Percentiles rank a stretch among this genome's conserved stretches.
Conservation (phyloP, 352 stramenopile genomes). For the Peronospora tabacina region DNA sequence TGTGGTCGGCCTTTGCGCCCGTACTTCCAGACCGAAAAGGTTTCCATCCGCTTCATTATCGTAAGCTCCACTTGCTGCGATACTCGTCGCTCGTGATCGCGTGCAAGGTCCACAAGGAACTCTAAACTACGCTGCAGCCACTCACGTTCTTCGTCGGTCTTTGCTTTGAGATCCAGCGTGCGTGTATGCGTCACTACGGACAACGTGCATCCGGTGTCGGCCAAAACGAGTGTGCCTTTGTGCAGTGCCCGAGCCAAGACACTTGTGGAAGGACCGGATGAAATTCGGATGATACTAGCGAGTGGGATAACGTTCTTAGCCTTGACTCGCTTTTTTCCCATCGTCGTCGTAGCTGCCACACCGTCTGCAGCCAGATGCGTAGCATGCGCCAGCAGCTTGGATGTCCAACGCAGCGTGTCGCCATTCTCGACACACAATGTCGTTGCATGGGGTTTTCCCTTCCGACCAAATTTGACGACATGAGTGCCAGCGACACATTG, state of each 20-base stretch:
- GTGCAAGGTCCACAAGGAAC: conserved; percentile 66
- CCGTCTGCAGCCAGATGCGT: conserved; percentile 27
- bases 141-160: conserved; percentile 57
- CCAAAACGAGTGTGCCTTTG: conserved; percentile 50
- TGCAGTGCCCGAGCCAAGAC: conserved; percentile 59
- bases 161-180: conserved; percentile 70
- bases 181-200: conserved; percentile 67
- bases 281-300: conserved; percentile 48
- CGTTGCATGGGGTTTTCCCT: conserved; percentile 66
- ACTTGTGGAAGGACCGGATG: conserved; percentile 47
- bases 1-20: conserved; percentile 66
- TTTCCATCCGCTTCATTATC: conserved; percentile 84
- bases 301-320: conserved; percentile 60
- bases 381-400: conserved; percentile 46
- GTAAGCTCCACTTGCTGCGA: conserved; percentile 72
- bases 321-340: conserved; percentile 39
- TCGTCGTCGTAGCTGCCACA: conserved; percentile 30
- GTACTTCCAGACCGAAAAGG: conserved; percentile 63
- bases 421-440: conserved; percentile 73
- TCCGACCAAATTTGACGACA: conserved; percentile 76
- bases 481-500: conserved; percentile 65
- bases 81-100: conserved; percentile 63
- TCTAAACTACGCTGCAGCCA: conserved; percentile 68
- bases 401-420: conserved; percentile 73
- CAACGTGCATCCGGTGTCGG: conserved; percentile 64